Evolutionary conservation across 257 asterid species (phyloP).

Genomic region (Ballota nigra): DNA sequence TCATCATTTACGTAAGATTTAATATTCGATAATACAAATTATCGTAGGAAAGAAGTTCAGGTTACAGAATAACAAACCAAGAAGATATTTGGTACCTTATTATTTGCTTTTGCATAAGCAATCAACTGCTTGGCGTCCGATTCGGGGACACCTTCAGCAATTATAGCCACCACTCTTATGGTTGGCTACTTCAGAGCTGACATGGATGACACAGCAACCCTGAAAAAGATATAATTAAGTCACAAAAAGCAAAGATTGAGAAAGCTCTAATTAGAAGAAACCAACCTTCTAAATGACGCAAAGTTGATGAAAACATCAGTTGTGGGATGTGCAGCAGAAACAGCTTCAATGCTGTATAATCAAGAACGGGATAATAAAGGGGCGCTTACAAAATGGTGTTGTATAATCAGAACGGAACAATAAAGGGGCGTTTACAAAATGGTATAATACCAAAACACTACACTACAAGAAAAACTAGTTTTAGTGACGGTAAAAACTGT

Average conservation of each 20-base stretch:
- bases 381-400: no score
- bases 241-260: constrained; percentile 11
- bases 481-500: no score
- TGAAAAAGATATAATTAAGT: constrained; percentile 35
- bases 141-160: constrained; percentile 99
- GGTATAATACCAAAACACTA: no score
- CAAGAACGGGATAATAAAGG: constrained; percentile 5
- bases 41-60: no score
- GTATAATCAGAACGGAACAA: background rate
- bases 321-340: constrained; percentile 94
- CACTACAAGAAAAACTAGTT: no score
- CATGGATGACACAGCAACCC: constrained; percentile 98
- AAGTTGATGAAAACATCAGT: constrained; percentile 99
- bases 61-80: background rate
- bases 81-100: constrained; percentile 55
- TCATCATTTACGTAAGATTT: background rate
- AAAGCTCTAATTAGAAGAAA: constrained; percentile 4
- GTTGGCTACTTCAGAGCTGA: constrained; percentile 96
- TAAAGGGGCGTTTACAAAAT: no score
- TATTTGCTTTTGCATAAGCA: constrained; percentile 89
- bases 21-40: background rate
- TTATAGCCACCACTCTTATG: constrained; percentile 84
- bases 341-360: constrained; percentile 72
- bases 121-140: constrained; percentile 88
- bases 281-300: constrained; percentile 97